Evolutionary conservation across 73 alveolate species (phyloP).

Genomic region (Paramecium pentaurelia): DNA sequence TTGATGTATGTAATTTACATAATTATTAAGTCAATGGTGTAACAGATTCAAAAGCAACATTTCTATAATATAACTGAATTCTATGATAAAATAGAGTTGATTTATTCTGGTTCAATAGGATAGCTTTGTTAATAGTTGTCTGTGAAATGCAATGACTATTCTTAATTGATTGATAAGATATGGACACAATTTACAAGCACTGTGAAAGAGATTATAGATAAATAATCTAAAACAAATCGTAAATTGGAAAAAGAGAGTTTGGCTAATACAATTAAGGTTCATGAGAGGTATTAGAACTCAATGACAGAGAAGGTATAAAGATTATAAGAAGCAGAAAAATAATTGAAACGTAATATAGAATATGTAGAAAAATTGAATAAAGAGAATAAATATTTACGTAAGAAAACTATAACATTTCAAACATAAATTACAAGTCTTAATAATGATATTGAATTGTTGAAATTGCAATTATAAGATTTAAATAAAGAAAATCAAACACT

Average conservation of each 20-base stretch:
- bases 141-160: conserved; percentile 6
- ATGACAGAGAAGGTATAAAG: background rate
- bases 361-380: conserved; percentile 6
- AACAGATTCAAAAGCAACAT: background rate
- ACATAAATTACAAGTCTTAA: background rate
- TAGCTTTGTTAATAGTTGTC: background rate
- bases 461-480: background rate
- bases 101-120: conserved; percentile 13
- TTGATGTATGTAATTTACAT: background rate
- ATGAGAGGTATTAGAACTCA: conserved; percentile 8
- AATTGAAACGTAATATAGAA: background rate
- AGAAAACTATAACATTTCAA: background rate
- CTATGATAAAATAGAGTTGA: conserved; percentile 4
- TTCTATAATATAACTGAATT: background rate
- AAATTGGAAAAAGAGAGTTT: background rate
- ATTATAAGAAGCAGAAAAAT: background rate
- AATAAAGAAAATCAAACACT: conserved; percentile 12
- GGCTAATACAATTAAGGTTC: background rate
- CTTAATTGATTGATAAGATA: background rate
- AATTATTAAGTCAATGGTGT: background rate
- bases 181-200: conserved; percentile 28
- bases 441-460: background rate
- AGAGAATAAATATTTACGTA: background rate
- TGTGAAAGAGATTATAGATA: conserved; percentile 13
- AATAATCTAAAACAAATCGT: background rate